phyloP scores from a whole-genome alignment of 441 rosid genomes.

The Euphorbia schlechtendalii region DNA sequence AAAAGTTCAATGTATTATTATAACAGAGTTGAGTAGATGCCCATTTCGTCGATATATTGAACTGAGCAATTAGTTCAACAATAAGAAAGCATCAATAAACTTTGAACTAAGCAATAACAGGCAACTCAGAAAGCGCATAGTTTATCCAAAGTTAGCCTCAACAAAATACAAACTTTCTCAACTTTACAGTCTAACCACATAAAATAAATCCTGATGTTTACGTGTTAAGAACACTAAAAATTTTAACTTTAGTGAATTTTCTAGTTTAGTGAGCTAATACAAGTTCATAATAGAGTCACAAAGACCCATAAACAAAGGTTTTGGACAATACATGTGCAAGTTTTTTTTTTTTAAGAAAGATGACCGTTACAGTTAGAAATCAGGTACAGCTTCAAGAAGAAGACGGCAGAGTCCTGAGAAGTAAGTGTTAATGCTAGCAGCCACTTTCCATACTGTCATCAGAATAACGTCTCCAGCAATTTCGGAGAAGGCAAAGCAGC shows the following conservation, averaged over 20 bases:
- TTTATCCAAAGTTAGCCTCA: constrained; percentile 5
- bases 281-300: constrained; percentile 7
- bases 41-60: too few relatives aligned
- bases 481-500: constrained; percentile 54
- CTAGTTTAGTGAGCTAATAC: constrained; percentile 8
- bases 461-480: constrained; percentile 47
- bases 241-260: constrained; percentile 6
- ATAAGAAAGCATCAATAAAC: not conserved
- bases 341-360: constrained; percentile 5
- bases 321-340: constrained; percentile 3
- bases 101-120: not conserved
- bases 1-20: too few relatives aligned
- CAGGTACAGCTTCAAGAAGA: constrained; percentile 15
- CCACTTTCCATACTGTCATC: constrained; percentile 29
- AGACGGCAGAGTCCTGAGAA: not conserved
- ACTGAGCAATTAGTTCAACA: too few relatives aligned
- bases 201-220: not conserved
- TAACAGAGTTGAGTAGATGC: not conserved
- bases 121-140: not conserved
- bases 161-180: constrained; percentile 10
- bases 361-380: constrained; percentile 14
- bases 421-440: constrained; percentile 21
- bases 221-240: constrained; percentile 5
- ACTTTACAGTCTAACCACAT: constrained; percentile 14
- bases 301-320: constrained; percentile 20